phyloP scores from a whole-genome alignment of 176 grass and related monocot genomes.

The Phoenix dactylifera region DNA sequence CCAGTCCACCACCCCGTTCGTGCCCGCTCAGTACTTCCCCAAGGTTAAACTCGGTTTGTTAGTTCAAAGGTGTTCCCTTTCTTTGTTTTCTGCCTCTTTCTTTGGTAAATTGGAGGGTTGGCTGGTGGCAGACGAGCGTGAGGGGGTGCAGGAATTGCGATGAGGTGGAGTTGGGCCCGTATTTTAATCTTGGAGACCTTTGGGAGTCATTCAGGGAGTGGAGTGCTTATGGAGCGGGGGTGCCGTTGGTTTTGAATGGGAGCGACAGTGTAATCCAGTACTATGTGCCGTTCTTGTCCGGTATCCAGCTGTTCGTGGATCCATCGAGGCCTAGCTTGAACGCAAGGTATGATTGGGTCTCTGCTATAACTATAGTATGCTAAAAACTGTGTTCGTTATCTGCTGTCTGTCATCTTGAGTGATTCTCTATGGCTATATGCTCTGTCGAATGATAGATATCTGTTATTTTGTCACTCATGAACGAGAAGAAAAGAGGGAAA shows the following conservation, averaged over 20 bases:
- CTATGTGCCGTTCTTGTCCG: slow-evolving; percentile 73
- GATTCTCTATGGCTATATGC: too few species aligned
- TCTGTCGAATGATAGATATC: too few species aligned
- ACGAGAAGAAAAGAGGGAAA: too few species aligned
- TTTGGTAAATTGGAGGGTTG: not conserved
- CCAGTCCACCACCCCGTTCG: slow-evolving; percentile 41
- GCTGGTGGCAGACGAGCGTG: slow-evolving; percentile 18
- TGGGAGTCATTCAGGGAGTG: slow-evolving; percentile 78
- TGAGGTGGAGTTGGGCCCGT: slow-evolving; percentile 1
- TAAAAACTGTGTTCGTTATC: too few species aligned
- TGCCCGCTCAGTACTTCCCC: slow-evolving; percentile 33
- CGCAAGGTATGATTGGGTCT: slow-evolving; percentile 13
- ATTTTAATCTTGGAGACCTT: slow-evolving; percentile 66
- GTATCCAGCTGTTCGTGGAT: slow-evolving; percentile 54
- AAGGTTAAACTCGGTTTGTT: slow-evolving; percentile 22
- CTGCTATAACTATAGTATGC: not conserved
- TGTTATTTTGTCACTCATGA: too few species aligned
- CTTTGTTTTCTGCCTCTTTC: not conserved
- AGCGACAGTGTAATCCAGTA: slow-evolving; percentile 60
- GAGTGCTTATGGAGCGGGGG: slow-evolving; percentile 74
- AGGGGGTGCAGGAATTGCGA: slow-evolving; percentile 10
- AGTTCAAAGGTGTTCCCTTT: not conserved
- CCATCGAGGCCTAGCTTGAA: slow-evolving; percentile 18
- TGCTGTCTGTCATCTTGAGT: too few species aligned
- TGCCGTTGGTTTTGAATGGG: slow-evolving; percentile 57